Percentiles rank a stretch among this genome's conserved stretches.
phyloP scores from a whole-genome alignment of 257 asterid genomes.

The Nicotiana sylvestris region DNA sequence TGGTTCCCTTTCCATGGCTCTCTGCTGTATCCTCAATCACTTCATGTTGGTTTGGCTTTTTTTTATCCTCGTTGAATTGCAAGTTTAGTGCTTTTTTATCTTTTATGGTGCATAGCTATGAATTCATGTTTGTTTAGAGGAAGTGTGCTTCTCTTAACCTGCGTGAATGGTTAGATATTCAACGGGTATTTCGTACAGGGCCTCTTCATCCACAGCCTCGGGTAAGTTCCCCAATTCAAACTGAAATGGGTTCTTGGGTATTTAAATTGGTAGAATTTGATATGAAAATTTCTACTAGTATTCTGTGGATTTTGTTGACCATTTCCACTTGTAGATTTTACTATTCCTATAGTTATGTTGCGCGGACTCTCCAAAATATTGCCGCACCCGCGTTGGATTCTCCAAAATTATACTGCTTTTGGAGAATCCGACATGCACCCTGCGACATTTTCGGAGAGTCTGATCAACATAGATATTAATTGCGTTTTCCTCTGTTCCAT shows the following conservation, averaged over 20 bases:
- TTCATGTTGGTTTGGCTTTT: background rate
- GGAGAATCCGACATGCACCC: no score
- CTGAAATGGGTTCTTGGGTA: background rate
- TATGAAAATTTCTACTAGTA: background rate
- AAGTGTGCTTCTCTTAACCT: slow-evolving; percentile 42
- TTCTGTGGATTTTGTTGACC: background rate
- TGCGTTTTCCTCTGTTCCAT: background rate
- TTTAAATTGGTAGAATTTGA: background rate
- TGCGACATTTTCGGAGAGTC: no score
- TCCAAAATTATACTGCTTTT: no score
- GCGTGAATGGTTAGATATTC: slow-evolving; percentile 57
- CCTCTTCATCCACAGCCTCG: slow-evolving; percentile 91
- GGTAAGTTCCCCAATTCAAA: slow-evolving; percentile 38
- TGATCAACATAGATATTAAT: background rate
- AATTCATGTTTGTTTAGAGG: slow-evolving; percentile 10
- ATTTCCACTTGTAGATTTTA: background rate
- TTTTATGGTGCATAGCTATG: slow-evolving; percentile 1
- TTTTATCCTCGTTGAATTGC: background rate
- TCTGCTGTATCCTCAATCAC: slow-evolving; percentile 75
- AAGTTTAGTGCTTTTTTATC: background rate
- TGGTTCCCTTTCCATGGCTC: slow-evolving; percentile 93
- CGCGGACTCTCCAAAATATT: no score
- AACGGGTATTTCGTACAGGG: slow-evolving; percentile 76
- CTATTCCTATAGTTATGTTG: background rate
- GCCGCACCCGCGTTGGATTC: no score